Evolutionary conservation across 73 alveolate species (phyloP).

Genomic region (Symbiodinium pilosum): DNA sequence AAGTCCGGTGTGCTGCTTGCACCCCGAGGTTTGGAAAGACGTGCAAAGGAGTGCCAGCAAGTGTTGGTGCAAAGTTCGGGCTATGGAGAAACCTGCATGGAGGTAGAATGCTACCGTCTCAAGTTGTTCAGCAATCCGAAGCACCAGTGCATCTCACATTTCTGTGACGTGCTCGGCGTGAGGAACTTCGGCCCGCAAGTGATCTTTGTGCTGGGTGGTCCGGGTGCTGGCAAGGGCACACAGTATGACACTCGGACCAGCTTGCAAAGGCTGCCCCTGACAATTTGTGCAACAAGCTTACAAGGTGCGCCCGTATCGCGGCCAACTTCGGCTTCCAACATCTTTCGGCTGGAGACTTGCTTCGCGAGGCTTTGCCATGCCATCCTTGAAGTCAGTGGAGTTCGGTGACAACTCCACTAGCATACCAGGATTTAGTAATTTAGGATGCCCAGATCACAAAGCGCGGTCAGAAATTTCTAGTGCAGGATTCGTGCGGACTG

Average conservation of each 20-base stretch:
- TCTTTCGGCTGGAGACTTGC: conserved; percentile 97
- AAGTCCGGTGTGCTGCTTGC: background rate
- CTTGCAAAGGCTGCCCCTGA: background rate
- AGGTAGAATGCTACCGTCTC: too few species aligned
- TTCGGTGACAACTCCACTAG: too few species aligned
- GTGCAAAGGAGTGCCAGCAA: background rate
- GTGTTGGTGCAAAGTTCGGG: too few species aligned
- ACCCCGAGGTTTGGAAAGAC: background rate
- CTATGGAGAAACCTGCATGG: too few species aligned
- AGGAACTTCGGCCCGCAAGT: conserved; percentile 96
- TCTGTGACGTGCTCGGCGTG: background rate
- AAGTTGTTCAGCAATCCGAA: too few species aligned
- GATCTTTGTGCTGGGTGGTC: conserved; percentile 98
- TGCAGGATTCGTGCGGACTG: background rate
- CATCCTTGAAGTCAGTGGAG: too few species aligned
- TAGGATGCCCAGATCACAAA: too few species aligned
- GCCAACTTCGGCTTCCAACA: conserved; percentile 97
- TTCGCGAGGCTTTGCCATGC: conserved; percentile 96
- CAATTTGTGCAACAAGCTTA: too few species aligned
- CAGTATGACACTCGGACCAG: conserved; percentile 71
- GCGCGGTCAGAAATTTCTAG: background rate
- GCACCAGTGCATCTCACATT: too few species aligned
- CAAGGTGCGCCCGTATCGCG: conserved; percentile 93
- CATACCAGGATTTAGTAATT: too few species aligned
- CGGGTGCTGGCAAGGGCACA: conserved; percentile 98